Percentiles rank a stretch among this genome's conserved stretches.
Evolutionary conservation across 2,329 filamentous ascomycete genomes (phyloP).

Genomic region (Thielaviopsis populi): DNA sequence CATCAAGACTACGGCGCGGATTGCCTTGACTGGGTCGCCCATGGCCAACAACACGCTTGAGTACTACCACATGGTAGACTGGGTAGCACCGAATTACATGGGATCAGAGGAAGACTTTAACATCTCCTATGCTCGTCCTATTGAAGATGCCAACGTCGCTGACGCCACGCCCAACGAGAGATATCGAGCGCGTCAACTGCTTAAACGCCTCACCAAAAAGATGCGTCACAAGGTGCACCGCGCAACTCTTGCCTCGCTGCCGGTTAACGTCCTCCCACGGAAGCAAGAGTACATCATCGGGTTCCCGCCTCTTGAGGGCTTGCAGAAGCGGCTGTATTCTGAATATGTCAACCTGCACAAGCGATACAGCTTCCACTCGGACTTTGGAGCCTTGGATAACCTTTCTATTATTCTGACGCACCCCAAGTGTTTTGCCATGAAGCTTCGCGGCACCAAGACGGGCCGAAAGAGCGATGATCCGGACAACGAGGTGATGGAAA

Average conservation of each 20-base stretch:
- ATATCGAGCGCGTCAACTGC: slow-evolving; percentile 46
- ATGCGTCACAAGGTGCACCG: slow-evolving; percentile 68
- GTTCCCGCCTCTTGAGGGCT: slow-evolving; percentile 44
- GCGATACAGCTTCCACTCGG: not conserved
- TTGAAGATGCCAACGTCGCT: slow-evolving; percentile 51
- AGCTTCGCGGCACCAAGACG: slow-evolving; percentile 18
- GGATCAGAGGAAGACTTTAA: slow-evolving; percentile 54
- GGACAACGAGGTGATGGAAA: not conserved
- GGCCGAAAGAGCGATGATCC: slow-evolving; percentile 5
- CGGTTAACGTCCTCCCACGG: slow-evolving; percentile 46
- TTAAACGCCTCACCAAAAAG: slow-evolving; percentile 54
- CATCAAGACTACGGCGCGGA: slow-evolving; percentile 54
- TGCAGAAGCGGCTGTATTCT: slow-evolving; percentile 51
- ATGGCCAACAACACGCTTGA: slow-evolving; percentile 72
- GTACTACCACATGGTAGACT: slow-evolving; percentile 77
- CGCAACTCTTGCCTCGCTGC: slow-evolving; percentile 50
- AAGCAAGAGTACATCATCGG: slow-evolving; percentile 75
- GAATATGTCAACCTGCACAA: slow-evolving; percentile 25
- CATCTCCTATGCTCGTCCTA: slow-evolving; percentile 54
- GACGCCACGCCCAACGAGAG: slow-evolving; percentile 46
- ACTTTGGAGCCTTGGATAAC: slow-evolving; percentile 26
- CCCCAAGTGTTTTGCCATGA: slow-evolving; percentile 32
- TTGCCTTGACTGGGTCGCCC: slow-evolving; percentile 77
- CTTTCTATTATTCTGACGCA: slow-evolving; percentile 39
- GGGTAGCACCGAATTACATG: slow-evolving; percentile 68